Conservation (phyloP, 306 rosid genomes). For the Prunus davidiana region DNA sequence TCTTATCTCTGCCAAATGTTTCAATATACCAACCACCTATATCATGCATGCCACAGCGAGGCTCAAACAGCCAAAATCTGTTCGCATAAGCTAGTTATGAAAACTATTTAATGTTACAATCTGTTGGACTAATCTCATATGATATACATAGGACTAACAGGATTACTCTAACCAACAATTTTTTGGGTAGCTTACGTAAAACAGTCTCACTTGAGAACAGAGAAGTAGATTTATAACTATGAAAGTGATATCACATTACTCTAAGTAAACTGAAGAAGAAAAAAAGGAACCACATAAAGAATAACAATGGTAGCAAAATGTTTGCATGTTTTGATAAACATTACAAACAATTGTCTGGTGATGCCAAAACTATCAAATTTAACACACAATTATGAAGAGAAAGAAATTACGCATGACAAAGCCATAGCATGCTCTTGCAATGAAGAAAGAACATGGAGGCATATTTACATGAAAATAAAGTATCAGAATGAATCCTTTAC, state of each 20-base stretch:
- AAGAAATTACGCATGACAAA: neutral
- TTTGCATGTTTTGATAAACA: neutral
- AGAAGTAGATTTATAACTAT: neutral
- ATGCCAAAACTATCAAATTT: neutral
- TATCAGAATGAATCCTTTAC: neutral
- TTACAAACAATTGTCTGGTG: neutral
- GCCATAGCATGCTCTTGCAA: conserved; percentile 19
- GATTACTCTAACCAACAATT: conserved; percentile 17
- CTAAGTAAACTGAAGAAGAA: too few species aligned
- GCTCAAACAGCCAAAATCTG: conserved; percentile 99
- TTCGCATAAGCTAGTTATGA: conserved; percentile 24
- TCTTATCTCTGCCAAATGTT: conserved; percentile 82
- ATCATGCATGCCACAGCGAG: conserved; percentile 94
- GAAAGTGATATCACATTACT: neutral
- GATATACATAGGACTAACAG: neutral
- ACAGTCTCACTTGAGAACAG: neutral
- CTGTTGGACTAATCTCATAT: neutral
- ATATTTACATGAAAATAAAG: conserved; percentile 8
- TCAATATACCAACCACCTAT: conserved; percentile 96
- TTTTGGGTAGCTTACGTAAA: neutral
- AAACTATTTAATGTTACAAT: conserved; percentile 11
- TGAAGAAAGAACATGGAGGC: conserved; percentile 12
- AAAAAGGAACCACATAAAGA: neutral
- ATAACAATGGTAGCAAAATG: neutral
- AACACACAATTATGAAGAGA: neutral